phyloP scores from a whole-genome alignment of 164 flowering plant genomes.

The Umbellularia californica region DNA sequence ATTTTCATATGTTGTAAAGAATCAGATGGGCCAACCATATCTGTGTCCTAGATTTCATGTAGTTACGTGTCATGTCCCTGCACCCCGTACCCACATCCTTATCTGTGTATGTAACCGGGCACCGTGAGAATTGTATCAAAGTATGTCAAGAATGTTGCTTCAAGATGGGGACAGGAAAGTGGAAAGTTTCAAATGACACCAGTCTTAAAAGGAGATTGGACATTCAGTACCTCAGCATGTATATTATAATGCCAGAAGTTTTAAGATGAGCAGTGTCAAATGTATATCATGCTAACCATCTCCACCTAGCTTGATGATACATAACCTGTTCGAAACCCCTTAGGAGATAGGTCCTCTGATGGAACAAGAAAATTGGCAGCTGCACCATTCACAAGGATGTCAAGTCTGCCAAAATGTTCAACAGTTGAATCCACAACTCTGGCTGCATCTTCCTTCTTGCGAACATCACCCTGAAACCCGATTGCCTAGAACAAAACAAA shows the following conservation, averaged over 20 bases:
- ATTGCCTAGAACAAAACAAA: constrained; percentile 39
- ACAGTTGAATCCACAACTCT: constrained; percentile 72
- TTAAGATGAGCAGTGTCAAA: background rate
- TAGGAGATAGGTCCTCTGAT: constrained; percentile 84
- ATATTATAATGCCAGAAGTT: background rate
- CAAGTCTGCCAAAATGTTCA: constrained; percentile 69
- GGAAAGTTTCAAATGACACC: background rate
- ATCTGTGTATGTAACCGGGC: no score
- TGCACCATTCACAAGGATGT: constrained; percentile 87
- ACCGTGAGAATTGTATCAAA: no score
- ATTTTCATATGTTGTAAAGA: no score
- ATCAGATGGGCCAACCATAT: no score
- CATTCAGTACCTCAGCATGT: background rate
- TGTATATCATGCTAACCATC: background rate
- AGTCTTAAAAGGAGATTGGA: background rate
- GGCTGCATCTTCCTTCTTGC: constrained; percentile 73
- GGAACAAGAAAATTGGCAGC: constrained; percentile 88
- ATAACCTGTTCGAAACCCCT: constrained; percentile 85
- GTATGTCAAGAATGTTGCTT: background rate
- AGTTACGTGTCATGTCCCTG: no score
- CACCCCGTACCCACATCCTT: no score
- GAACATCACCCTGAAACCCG: constrained; percentile 86
- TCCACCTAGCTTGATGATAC: background rate
- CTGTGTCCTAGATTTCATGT: no score
- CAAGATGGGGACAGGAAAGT: background rate